Conservation (phyloP, 768 basidiomycete species). For the Tricholoma matsutake region DNA sequence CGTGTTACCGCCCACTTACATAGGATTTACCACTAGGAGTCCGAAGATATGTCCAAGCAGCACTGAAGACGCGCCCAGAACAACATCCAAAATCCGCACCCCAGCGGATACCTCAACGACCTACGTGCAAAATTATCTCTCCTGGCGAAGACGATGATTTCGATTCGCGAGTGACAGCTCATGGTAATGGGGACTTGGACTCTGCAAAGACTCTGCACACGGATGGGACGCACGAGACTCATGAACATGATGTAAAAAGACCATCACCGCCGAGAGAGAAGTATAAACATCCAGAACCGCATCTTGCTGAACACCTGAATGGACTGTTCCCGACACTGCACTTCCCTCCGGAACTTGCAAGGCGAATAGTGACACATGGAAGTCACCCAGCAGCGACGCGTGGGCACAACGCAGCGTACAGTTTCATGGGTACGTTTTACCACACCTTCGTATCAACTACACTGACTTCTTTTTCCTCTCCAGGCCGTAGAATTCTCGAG, state of each 20-base stretch:
- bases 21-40: conserved; percentile 11
- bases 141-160: conserved; percentile 11
- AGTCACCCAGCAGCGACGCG: conserved; percentile 65
- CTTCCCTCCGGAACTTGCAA: conserved; percentile 70
- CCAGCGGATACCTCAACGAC: conserved; percentile 11
- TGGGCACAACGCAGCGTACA: conserved; percentile 71
- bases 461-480: not conserved
- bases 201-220: conserved; percentile 5
- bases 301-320: conserved; percentile 54
- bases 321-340: conserved; percentile 60
- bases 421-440: conserved; percentile 62
- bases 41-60: conserved; percentile 26
- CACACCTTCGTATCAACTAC: not conserved
- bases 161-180: not conserved
- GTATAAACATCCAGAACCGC: conserved; percentile 18
- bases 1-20: not conserved
- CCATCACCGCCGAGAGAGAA: conserved; percentile 9
- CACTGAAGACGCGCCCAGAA: conserved; percentile 23
- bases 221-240: not conserved
- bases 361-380: conserved; percentile 72
- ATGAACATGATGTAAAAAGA: conserved; percentile 1
- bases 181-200: conserved; percentile 1
- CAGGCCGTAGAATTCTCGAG: conserved; percentile 76
- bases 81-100: conserved; percentile 12
- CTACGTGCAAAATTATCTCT: conserved; percentile 1